Base-by-base conservation (phyloP, 345 rosid species). In the Eucalyptus regnans region DNA sequence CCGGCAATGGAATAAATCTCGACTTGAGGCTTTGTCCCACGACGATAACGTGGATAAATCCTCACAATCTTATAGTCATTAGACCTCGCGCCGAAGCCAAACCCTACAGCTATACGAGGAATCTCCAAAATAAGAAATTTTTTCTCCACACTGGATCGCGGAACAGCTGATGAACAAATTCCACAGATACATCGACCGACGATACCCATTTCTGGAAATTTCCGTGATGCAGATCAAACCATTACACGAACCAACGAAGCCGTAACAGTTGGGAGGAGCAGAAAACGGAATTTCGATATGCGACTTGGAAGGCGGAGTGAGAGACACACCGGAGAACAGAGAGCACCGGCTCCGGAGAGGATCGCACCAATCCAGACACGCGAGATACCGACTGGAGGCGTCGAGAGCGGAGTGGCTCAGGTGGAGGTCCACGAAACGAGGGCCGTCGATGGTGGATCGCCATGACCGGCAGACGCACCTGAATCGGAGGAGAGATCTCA, bases 1-100 rank as follows among this genome's bases (percentile, higher is more conserved):
- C 71, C 37, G n/a, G 5, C 9, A 64, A 64, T 64, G 7, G 41
- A 64, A 16, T n/a, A 64, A 64, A n/a, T 15, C 76, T 64, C 76
- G 41, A 64, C 33, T 31, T 8, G 76, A 64, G 76, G 18, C 68
- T 62, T 29, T 29, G 11, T 62, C 4, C 7, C 31, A 49, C 50
- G 50, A 2, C n/a, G 29, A 23, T 23, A 23, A 5, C n/a, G 1
- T 58, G 64, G 29, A 58, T 16, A 58, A 64, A 64, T 31, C 76
- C 37, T 64, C 41, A 64, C 18, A 64, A 64, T 64, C 41, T 64
- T 64, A 3, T 64, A n/a, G 41, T 64, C 76, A 64, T n/a, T 64
- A 14, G 76, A n/a, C 37, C 20, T n/a, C 0, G 37, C 37, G 9
- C 1, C 0, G 9, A 12, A 12, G 9, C 76, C 18, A 64, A 64